phyloP scores from a whole-genome alignment of 495 filamentous ascomycete genomes.

The Articulospora tetracladia region DNA sequence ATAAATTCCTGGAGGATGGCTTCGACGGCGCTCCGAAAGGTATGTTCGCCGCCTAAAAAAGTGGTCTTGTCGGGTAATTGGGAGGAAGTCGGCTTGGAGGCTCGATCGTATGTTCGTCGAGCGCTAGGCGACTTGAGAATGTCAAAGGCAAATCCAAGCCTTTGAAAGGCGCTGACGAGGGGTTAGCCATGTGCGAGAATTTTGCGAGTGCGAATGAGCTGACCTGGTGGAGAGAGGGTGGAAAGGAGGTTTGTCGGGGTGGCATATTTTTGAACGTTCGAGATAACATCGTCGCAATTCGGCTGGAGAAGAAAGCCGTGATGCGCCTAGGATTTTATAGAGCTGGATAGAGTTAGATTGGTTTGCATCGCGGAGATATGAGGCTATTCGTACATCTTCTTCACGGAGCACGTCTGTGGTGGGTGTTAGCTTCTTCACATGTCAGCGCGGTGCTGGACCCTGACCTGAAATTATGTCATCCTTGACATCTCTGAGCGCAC shows the following conservation, averaged over 20 bases:
- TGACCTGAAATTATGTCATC: conserved; percentile 24
- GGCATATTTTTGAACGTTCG: conserved; percentile 39
- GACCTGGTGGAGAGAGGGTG: conserved; percentile 34
- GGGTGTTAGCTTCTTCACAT: conserved; percentile 16
- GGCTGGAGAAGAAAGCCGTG: conserved; percentile 26
- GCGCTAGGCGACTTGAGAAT: conserved; percentile 36
- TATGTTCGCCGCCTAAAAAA: conserved; percentile 34
- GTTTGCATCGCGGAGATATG: neutral
- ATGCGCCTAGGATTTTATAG: conserved; percentile 37
- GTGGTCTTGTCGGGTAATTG: conserved; percentile 24
- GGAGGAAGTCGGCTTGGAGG: conserved; percentile 24
- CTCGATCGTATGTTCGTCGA: conserved; percentile 36
- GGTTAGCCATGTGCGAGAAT: neutral
- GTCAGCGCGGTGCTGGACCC: conserved; percentile 5
- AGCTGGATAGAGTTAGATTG: conserved; percentile 19
- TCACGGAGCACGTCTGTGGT: conserved; percentile 33
- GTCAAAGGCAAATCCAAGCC: conserved; percentile 40
- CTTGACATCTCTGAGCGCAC: conserved; percentile 18
- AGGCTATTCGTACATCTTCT: conserved; percentile 28
- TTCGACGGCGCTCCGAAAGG: conserved; percentile 35
- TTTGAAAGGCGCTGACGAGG: conserved; percentile 33
- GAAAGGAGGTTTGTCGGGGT: conserved; percentile 37
- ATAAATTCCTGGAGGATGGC: conserved; percentile 39
- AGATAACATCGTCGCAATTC: conserved; percentile 41
- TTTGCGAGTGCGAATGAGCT: neutral